Conservation (phyloP, 805 yeast species). For the Sungouiozyma intestinalis region DNA sequence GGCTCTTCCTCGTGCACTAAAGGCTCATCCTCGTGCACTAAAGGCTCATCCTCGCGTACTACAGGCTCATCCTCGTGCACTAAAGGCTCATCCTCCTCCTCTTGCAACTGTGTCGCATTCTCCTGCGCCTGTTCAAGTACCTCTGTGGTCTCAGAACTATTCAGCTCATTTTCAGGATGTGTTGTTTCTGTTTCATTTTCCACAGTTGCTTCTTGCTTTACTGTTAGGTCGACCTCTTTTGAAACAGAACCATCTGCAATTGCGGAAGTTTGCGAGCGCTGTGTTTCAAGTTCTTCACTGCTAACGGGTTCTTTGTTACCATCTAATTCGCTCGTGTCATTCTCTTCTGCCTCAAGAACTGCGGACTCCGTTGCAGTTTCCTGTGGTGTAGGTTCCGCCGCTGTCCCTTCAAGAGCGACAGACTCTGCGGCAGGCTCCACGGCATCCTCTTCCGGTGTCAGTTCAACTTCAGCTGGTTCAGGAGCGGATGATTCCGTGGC, state of each 20-base stretch:
- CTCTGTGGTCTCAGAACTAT: too few species aligned
- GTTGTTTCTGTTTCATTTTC: slow-evolving; percentile 5
- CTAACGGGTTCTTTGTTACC: too few species aligned
- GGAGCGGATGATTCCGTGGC: not conserved
- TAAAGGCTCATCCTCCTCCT: slow-evolving; percentile 1
- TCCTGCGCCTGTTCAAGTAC: too few species aligned
- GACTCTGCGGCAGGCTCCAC: slow-evolving; percentile 4
- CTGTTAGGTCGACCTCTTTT: slow-evolving; percentile 9
- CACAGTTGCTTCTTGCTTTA: slow-evolving; percentile 7
- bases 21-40: not conserved
- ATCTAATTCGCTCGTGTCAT: too few species aligned
- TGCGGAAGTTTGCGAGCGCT: too few species aligned
- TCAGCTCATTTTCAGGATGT: too few species aligned
- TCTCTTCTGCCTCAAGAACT: slow-evolving; percentile 5
- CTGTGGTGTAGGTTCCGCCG: not conserved
- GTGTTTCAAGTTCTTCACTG: too few species aligned
- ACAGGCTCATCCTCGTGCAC: slow-evolving; percentile 5
- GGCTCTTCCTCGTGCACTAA: slow-evolving; percentile 1
- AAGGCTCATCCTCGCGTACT: slow-evolving; percentile 1
- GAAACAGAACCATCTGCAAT: slow-evolving; percentile 4
- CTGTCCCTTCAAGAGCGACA: too few species aligned
- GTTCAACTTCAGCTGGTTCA: not conserved
- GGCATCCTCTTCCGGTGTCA: slow-evolving; percentile 1
- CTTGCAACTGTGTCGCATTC: slow-evolving; percentile 2
- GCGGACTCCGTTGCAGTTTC: slow-evolving; percentile 3